These are phyloP conservation scores for Trichoderma hamatum DNA, from an alignment of 2,329 filamentous ascomycete species.

Conservation along the genomic window DNA sequence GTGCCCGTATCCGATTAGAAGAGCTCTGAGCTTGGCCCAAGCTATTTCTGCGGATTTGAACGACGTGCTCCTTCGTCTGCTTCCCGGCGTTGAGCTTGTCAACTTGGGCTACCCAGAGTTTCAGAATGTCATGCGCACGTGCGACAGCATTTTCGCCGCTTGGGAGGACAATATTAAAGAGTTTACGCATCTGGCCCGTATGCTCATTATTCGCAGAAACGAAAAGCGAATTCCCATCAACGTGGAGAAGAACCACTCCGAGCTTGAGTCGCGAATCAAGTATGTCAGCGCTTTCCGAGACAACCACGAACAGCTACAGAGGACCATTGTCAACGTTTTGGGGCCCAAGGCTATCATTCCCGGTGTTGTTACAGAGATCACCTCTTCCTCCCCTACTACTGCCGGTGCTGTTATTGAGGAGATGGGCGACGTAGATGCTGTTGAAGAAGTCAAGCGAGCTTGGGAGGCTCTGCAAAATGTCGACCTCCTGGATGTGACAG, in stretches of 20 bases:
- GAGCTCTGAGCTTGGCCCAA: constrained; percentile 92
- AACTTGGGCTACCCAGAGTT: constrained; percentile 94
- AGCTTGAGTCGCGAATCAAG: constrained; percentile 86
- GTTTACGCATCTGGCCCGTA: constrained; percentile 95
- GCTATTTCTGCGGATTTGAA: constrained; percentile 95
- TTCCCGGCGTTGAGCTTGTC: constrained; percentile 86
- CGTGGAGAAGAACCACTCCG: constrained; percentile 82
- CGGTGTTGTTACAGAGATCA: constrained; percentile 43
- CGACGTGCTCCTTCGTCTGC: constrained; percentile 77
- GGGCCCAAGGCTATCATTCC: constrained; percentile 69
- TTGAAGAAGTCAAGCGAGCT: constrained; percentile 92
- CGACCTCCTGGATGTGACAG: constrained; percentile 88
- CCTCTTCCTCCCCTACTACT: constrained; percentile 44
- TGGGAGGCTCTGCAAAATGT: constrained; percentile 95
- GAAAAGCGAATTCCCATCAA: constrained; percentile 99
- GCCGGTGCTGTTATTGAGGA: constrained; percentile 77
- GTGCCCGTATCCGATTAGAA: constrained; percentile 89
- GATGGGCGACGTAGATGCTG: constrained; percentile 94
- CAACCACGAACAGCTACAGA: constrained; percentile 96
- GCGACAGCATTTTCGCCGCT: constrained; percentile 81
- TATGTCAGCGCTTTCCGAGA: constrained; percentile 95
- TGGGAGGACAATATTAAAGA: constrained; percentile 98
- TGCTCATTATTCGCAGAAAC: constrained; percentile 88
- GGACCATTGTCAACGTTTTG: constrained; percentile 95
- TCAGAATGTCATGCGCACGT: constrained; percentile 77